A percentile compares a stretch with the other conserved stretches of the same genome.
phyloP scores from a whole-genome alignment of 2,329 filamentous ascomycete genomes.

The Penicillium sclerotiorum region DNA sequence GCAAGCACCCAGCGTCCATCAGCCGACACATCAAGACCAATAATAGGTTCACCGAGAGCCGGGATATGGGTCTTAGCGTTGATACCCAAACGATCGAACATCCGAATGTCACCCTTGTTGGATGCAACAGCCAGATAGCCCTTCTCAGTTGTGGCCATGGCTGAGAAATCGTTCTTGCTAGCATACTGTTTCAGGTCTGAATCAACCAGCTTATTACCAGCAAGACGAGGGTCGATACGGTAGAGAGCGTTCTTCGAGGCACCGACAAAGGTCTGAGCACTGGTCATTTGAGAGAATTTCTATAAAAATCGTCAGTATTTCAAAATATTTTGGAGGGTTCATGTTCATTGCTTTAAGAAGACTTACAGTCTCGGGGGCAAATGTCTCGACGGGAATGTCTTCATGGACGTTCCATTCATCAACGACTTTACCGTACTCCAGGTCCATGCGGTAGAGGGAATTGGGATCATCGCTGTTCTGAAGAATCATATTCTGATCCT shows the following conservation, averaged over 20 bases:
- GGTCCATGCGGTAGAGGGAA: conserved; percentile 93
- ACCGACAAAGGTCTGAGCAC: conserved; percentile 92
- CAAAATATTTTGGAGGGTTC: not conserved
- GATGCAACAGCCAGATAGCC: conserved; percentile 96
- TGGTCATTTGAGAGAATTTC: conserved; percentile 98
- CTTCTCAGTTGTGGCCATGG: conserved; percentile 91
- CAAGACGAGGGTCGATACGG: conserved; percentile 86
- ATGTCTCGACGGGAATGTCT: conserved; percentile 87
- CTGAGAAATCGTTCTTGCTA: conserved; percentile 97
- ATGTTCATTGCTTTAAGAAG: no score
- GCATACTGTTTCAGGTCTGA: conserved; percentile 91
- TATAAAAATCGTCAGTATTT: conserved; percentile 37
- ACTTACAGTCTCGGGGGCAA: conserved; percentile 80
- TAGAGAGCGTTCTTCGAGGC: conserved; percentile 91
- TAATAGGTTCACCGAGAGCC: conserved; percentile 90
- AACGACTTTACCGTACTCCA: conserved; percentile 96
- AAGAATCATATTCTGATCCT: conserved; percentile 85
- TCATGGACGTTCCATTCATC: conserved; percentile 99
- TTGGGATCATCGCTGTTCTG: conserved; percentile 83
- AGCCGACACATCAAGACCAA: conserved; percentile 91
- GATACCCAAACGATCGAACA: conserved; percentile 95
- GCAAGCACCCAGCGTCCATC: conserved; percentile 95
- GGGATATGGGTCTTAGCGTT: conserved; percentile 97
- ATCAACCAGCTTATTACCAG: conserved; percentile 91
- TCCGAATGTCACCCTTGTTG: conserved; percentile 94